These are phyloP conservation scores for Epichloe baconii DNA, from an alignment of 2,329 filamentous ascomycete species.

Conservation along the genomic window DNA sequence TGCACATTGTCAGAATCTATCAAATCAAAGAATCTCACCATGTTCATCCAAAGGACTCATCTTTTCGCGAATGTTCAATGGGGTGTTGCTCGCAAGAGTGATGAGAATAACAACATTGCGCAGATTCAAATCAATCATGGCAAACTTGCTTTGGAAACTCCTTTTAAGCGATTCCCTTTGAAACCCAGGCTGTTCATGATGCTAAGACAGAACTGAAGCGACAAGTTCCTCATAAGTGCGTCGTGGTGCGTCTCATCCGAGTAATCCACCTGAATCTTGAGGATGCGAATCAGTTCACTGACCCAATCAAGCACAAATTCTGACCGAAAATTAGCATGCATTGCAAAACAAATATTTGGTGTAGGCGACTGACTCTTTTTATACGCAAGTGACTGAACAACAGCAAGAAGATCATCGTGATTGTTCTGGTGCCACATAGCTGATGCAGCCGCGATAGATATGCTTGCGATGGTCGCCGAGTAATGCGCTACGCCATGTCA, in stretches of 20 bases:
- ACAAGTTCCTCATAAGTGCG: conserved; percentile 56
- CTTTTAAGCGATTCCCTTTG: conserved; percentile 48
- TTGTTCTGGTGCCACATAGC: conserved; percentile 33
- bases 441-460: conserved; percentile 40
- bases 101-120: conserved; percentile 57
- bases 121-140: conserved; percentile 62
- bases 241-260: conserved; percentile 62
- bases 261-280: conserved; percentile 69
- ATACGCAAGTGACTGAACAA: conserved; percentile 37
- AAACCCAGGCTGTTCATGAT: conserved; percentile 70
- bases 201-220: conserved; percentile 64
- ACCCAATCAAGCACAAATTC: conserved; percentile 51
- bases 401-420: conserved; percentile 60
- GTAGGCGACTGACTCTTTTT: conserved; percentile 18
- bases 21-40: conserved; percentile 15
- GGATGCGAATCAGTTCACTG: conserved; percentile 52
- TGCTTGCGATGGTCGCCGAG: conserved; percentile 44
- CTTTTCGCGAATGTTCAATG: conserved; percentile 40
- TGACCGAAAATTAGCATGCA: conserved; percentile 17
- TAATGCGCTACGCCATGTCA: conserved; percentile 32
- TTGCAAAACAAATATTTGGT: background rate
- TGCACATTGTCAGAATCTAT: background rate
- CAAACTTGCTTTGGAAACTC: conserved; percentile 57
- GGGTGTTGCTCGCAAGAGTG: conserved; percentile 47
- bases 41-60: conserved; percentile 49